A percentile compares a stretch with the other conserved stretches of the same genome.
These are phyloP conservation scores for Imleria badia DNA, from an alignment of 768 basidiomycete species.

Conservation along the genomic window DNA sequence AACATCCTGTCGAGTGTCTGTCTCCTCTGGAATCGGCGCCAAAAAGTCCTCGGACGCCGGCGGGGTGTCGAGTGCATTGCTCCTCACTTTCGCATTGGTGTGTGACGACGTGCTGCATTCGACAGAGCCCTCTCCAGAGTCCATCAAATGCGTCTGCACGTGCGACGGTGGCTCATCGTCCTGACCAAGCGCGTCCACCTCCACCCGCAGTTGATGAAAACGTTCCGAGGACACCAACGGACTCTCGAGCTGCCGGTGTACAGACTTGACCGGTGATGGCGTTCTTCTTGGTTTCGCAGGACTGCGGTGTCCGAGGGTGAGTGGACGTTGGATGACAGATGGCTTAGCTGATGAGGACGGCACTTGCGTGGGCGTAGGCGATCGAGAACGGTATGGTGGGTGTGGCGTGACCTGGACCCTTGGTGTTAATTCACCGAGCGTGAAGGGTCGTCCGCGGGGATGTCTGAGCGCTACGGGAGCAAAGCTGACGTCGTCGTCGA, in stretches of 20 bases:
- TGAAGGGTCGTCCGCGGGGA: conserved; percentile 33
- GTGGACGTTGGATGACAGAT: conserved; percentile 5
- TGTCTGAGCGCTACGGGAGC: conserved; percentile 31
- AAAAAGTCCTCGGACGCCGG: conserved; percentile 1
- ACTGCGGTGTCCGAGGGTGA: conserved; percentile 13
- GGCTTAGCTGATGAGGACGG: conserved; percentile 17
- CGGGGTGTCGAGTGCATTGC: not conserved
- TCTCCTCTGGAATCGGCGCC: conserved; percentile 1
- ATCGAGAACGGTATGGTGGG: conserved; percentile 3
- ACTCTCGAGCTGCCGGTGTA: not conserved
- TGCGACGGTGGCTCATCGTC: conserved; percentile 6
- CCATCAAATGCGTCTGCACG: not conserved
- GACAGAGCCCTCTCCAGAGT: not conserved
- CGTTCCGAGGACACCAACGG: conserved; percentile 31
- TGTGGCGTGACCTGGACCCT: conserved; percentile 22
- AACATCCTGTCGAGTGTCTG: not conserved
- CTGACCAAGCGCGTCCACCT: conserved; percentile 18
- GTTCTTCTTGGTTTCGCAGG: conserved; percentile 15
- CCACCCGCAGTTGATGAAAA: conserved; percentile 16
- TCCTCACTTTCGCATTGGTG: not conserved
- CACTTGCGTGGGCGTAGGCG: conserved; percentile 8
- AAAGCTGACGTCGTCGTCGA: conserved; percentile 37
- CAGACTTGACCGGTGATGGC: not conserved
- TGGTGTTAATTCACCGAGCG: conserved; percentile 44
- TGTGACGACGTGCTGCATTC: not conserved